These are phyloP conservation scores for Willaertia magna DNA, from an alignment of 208 protist species.

Conservation along the genomic window DNA sequence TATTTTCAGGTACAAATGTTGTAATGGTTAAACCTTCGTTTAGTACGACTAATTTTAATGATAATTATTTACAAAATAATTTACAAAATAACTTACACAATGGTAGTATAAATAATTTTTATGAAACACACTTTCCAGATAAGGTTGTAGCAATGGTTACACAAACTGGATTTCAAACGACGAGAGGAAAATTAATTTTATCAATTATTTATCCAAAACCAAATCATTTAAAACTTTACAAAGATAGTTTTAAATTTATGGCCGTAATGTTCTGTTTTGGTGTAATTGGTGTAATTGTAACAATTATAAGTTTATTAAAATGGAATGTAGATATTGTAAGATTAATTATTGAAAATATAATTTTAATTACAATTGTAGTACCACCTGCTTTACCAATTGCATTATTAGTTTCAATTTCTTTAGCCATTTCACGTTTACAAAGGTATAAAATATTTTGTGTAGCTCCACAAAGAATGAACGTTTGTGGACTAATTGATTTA, in stretches of 20 bases:
- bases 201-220: constrained; percentile 77
- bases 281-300: constrained; percentile 54
- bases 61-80: background rate
- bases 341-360: constrained; percentile 90
- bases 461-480: constrained; percentile 97
- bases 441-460: constrained; percentile 71
- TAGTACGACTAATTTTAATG: background rate
- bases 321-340: constrained; percentile 65
- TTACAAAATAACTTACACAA: too few species aligned
- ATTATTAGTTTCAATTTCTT: constrained; percentile 44
- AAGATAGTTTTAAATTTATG: constrained; percentile 83
- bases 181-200: constrained; percentile 84
- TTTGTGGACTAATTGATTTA: constrained; percentile 90
- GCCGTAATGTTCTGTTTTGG: constrained; percentile 87
- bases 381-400: constrained; percentile 98
- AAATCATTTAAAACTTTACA: constrained; percentile 79
- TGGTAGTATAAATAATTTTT: too few species aligned
- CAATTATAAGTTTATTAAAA: constrained; percentile 31
- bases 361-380: constrained; percentile 94
- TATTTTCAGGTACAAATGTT: background rate
- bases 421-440: constrained; percentile 91
- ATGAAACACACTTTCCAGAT: background rate
- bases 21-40: background rate
- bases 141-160: constrained; percentile 80
- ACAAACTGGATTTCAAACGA: constrained; percentile 94